phyloP scores from a whole-genome alignment of 179 eudicot genomes.

The Silene coronaria region DNA sequence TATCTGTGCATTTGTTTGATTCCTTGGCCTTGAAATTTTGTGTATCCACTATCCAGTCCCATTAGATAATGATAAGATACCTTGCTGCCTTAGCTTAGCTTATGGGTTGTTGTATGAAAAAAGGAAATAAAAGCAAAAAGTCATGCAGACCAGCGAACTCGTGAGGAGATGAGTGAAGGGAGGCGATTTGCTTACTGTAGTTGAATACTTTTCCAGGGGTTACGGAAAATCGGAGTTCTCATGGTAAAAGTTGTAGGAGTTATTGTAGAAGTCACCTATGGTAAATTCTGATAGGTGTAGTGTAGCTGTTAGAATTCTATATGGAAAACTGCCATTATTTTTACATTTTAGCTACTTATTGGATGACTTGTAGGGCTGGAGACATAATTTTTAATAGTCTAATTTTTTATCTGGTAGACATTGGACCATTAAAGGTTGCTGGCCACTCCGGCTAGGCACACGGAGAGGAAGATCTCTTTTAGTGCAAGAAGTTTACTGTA shows the following conservation, averaged over 20 bases:
- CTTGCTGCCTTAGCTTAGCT: neutral
- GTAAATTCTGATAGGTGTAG: neutral
- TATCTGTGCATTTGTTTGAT: neutral
- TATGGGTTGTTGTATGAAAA: neutral
- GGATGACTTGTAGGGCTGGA: neutral
- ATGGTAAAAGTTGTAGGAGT: neutral
- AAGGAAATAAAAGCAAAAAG: neutral
- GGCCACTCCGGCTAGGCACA: neutral
- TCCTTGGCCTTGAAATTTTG: neutral
- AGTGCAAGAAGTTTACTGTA: neutral
- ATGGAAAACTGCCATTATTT: neutral
- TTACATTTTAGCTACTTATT: neutral
- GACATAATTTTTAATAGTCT: neutral
- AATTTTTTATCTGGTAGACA: neutral
- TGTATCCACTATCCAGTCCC: neutral
- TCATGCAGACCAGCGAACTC: neutral
- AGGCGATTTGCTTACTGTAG: neutral
- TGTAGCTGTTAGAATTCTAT: neutral
- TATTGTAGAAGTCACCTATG: neutral
- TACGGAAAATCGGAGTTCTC: neutral
- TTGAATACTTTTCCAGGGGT: neutral
- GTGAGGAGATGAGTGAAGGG: neutral
- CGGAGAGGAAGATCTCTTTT: neutral
- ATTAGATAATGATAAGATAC: neutral
- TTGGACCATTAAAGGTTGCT: neutral